Conservation (phyloP, 768 basidiomycete genomes). For the Saitozyma sp. region DNA sequence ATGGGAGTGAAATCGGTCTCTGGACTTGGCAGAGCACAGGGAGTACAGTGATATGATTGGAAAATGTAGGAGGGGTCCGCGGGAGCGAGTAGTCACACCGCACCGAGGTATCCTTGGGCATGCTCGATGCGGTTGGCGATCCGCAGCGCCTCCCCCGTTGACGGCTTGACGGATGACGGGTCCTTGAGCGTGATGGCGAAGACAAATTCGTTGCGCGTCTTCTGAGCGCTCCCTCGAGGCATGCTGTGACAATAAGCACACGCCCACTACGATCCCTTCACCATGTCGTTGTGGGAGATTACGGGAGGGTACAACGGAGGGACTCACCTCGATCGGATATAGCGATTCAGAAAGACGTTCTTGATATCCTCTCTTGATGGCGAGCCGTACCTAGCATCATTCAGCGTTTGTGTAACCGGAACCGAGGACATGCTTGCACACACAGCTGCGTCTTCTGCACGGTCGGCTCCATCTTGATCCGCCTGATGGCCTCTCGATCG, state of each 20-base stretch:
- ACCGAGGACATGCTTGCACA: background rate
- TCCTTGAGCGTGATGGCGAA: conserved; percentile 45
- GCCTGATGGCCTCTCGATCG: conserved; percentile 31
- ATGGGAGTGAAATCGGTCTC: too few species aligned
- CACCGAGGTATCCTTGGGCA: conserved; percentile 44
- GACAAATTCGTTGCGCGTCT: conserved; percentile 28
- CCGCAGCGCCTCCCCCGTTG: conserved; percentile 15
- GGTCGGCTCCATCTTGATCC: conserved; percentile 46
- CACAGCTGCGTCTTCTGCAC: conserved; percentile 48
- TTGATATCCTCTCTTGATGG: conserved; percentile 23
- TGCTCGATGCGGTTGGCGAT: conserved; percentile 28
- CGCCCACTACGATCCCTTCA: background rate
- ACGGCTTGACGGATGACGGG: conserved; percentile 18
- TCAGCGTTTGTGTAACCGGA: background rate
- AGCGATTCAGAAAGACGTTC: conserved; percentile 29
- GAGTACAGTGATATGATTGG: too few species aligned
- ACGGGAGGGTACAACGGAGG: too few species aligned
- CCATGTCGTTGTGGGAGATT: background rate
- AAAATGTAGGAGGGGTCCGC: background rate
- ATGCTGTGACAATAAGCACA: background rate
- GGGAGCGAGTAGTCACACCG: conserved; percentile 3
- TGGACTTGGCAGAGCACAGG: too few species aligned
- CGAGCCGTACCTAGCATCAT: conserved; percentile 26
- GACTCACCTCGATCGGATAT: conserved; percentile 30
- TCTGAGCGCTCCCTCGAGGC: background rate